Evolutionary conservation across 2,329 filamentous ascomycete genomes (phyloP).

Genomic region (Stromatinia cepivora): DNA sequence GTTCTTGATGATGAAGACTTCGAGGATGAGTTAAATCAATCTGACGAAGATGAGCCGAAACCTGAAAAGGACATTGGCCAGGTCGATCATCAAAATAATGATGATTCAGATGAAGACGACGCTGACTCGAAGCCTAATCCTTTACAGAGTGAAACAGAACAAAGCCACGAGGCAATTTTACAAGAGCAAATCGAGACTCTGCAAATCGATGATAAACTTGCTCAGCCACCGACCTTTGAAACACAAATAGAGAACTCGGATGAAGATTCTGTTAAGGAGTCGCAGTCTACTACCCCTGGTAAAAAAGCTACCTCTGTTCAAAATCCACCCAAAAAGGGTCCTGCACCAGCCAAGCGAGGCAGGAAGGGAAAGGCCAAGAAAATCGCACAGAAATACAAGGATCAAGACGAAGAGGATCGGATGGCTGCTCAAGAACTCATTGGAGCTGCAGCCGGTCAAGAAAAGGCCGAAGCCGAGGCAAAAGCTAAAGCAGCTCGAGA

Average conservation of each 20-base stretch:
- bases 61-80: slow-evolving; percentile 25
- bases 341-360: slow-evolving; percentile 60
- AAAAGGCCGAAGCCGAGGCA: slow-evolving; percentile 68
- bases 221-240: slow-evolving; percentile 30
- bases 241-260: slow-evolving; percentile 31
- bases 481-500: slow-evolving; percentile 68
- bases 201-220: slow-evolving; percentile 20
- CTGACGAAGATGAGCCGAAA: slow-evolving; percentile 34
- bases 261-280: slow-evolving; percentile 26
- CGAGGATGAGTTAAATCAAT: slow-evolving; percentile 29
- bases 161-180: slow-evolving; percentile 33
- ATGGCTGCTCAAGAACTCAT: slow-evolving; percentile 80
- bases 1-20: slow-evolving; percentile 14
- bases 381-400: slow-evolving; percentile 82
- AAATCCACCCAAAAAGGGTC: slow-evolving; percentile 45
- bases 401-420: slow-evolving; percentile 94
- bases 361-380: slow-evolving; percentile 85
- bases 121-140: slow-evolving; percentile 34
- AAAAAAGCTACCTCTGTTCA: slow-evolving; percentile 40
- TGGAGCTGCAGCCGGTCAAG: slow-evolving; percentile 68
- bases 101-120: slow-evolving; percentile 37
- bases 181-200: slow-evolving; percentile 33
- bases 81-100: slow-evolving; percentile 28
- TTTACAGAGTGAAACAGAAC: slow-evolving; percentile 28
- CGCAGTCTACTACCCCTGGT: slow-evolving; percentile 25